These are phyloP conservation scores for Lycium ferocissimum DNA, from an alignment of 257 asterid genomes.

Conservation along the genomic window DNA sequence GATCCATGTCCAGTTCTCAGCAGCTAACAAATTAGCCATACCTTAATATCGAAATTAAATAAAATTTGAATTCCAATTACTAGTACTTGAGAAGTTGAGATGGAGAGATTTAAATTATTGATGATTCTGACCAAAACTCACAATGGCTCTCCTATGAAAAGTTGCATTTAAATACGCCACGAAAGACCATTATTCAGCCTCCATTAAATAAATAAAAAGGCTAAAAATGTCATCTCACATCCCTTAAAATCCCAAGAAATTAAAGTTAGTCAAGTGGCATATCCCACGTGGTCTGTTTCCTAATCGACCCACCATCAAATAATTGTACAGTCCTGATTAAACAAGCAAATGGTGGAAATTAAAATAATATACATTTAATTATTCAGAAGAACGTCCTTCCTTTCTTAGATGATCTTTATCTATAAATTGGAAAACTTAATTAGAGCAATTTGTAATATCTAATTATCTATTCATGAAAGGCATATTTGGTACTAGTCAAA, in stretches of 20 bases:
- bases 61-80: not conserved
- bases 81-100: not conserved
- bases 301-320: conserved; percentile 21
- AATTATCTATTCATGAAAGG: not conserved
- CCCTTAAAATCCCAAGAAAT: not conserved
- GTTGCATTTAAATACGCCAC: not conserved
- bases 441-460: not conserved
- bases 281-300: conserved; percentile 33
- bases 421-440: not conserved
- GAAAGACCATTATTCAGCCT: not conserved
- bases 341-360: not conserved
- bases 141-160: not conserved
- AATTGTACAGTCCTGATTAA: not conserved
- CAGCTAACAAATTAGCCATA: conserved; percentile 29
- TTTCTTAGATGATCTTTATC: not conserved
- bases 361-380: too few relatives aligned
- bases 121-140: not conserved
- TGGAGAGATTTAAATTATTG: not conserved
- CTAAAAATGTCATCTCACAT: not conserved
- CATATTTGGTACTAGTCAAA: not conserved
- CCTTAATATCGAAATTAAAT: not conserved
- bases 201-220: not conserved
- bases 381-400: too few relatives aligned
- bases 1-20: conserved; percentile 26
- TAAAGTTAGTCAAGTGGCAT: conserved; percentile 32